phyloP scores from a whole-genome alignment of 2,329 filamentous ascomycete genomes.

The Sordariomycetes sp. region DNA sequence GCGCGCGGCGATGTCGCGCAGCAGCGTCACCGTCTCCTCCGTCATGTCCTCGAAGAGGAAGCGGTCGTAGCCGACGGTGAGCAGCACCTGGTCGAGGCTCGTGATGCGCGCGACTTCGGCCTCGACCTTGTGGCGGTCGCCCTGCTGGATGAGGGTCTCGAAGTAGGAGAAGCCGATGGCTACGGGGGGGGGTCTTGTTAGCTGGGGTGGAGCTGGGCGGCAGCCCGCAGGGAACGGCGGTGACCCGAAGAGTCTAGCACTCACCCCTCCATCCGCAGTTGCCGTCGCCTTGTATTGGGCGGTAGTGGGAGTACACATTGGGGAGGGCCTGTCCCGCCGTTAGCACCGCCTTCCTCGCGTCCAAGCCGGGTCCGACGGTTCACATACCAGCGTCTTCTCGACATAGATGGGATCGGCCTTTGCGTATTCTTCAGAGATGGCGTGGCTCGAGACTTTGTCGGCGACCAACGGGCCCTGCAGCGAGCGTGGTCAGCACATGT shows the following conservation, averaged over 20 bases:
- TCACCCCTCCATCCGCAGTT: conserved; percentile 97
- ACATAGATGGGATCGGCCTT: conserved; percentile 78
- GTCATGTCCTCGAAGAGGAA: conserved; percentile 76
- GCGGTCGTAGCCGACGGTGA: conserved; percentile 52
- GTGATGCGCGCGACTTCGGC: conserved; percentile 63
- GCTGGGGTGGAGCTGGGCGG: neutral
- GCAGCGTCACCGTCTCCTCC: conserved; percentile 59
- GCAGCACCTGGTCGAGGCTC: conserved; percentile 60
- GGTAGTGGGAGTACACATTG: conserved; percentile 76
- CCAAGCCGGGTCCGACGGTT: neutral
- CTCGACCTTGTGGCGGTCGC: conserved; percentile 53
- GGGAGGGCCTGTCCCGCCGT: conserved; percentile 54
- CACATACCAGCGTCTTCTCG: conserved; percentile 72
- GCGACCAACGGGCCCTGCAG: conserved; percentile 73
- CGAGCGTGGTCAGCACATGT: neutral
- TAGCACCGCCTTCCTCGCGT: neutral
- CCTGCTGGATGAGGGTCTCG: conserved; percentile 64
- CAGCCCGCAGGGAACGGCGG: neutral
- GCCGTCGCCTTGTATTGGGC: conserved; percentile 81
- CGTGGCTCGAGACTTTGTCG: conserved; percentile 62
- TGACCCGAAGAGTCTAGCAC: conserved; percentile 17
- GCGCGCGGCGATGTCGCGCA: conserved; percentile 47
- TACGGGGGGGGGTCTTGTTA: conserved; percentile 23
- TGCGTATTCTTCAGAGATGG: conserved; percentile 77
- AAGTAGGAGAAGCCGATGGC: conserved; percentile 91